Evolutionary conservation across 441 rosid species (phyloP).

Genomic region (Biscutella laevigata): DNA sequence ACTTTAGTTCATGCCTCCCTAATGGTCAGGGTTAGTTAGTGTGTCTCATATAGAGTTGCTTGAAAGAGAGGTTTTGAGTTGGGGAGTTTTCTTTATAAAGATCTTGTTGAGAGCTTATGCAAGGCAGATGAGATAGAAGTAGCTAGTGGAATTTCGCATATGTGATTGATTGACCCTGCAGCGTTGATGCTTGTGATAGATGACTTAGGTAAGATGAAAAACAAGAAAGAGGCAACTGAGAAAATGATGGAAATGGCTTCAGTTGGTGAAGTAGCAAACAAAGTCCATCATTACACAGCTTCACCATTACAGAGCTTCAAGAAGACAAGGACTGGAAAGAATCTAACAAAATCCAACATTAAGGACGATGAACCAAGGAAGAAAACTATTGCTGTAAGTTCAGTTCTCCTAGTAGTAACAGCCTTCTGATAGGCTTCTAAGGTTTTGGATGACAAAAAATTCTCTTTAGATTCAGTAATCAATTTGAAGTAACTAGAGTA

Average conservation of each 20-base stretch:
- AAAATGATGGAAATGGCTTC: slow-evolving; percentile 84
- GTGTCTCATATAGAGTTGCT: slow-evolving; percentile 53
- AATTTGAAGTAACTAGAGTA: background rate
- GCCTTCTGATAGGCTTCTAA: background rate
- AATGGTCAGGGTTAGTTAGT: no score
- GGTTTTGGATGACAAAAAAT: background rate
- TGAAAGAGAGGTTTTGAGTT: slow-evolving; percentile 58
- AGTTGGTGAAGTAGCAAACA: slow-evolving; percentile 33
- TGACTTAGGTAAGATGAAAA: slow-evolving; percentile 56
- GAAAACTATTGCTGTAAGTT: background rate
- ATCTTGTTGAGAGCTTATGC: slow-evolving; percentile 63
- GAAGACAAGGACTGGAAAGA: no score
- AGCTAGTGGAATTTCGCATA: slow-evolving; percentile 50
- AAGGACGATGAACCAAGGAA: background rate
- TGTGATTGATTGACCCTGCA: slow-evolving; percentile 82
- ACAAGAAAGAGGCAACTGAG: slow-evolving; percentile 63
- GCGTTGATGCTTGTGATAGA: slow-evolving; percentile 85
- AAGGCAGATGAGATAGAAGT: slow-evolving; percentile 53
- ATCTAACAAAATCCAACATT: background rate
- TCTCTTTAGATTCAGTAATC: background rate
- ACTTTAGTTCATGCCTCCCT: no score
- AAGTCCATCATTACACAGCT: no score
- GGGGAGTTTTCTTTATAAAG: slow-evolving; percentile 54
- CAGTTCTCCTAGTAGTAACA: slow-evolving; percentile 1
- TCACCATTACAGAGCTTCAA: no score